A percentile compares a stretch with the other conserved stretches of the same genome.
These are phyloP conservation scores for Fusarium verrucosum DNA, from an alignment of 2,329 filamentous ascomycete genomes.

Conservation along the genomic window DNA sequence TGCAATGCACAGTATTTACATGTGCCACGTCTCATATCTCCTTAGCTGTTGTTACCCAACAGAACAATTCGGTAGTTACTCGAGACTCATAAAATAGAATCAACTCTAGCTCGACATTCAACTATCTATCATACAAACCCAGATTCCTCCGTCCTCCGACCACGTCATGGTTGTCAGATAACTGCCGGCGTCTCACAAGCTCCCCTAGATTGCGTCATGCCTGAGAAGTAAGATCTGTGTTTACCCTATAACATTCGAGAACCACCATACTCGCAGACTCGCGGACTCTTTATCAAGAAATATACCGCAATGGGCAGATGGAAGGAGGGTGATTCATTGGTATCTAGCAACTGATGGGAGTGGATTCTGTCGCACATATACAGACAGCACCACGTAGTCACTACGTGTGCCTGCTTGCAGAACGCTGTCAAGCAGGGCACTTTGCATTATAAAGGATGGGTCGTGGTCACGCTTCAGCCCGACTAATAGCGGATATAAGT, in stretches of 20 bases:
- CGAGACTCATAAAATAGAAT: not conserved
- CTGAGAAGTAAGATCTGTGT: not conserved
- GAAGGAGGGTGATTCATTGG: constrained; percentile 31
- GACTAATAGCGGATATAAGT: constrained; percentile 38
- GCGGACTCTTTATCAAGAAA: constrained; percentile 11
- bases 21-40: not conserved
- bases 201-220: constrained; percentile 34
- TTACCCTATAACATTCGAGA: constrained; percentile 35
- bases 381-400: constrained; percentile 26
- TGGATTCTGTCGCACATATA: constrained; percentile 24
- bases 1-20: not conserved
- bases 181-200: constrained; percentile 7
- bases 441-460: constrained; percentile 29
- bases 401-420: constrained; percentile 5
- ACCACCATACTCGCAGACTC: not conserved
- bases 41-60: not conserved
- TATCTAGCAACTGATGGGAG: constrained; percentile 11
- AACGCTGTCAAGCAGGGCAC: constrained; percentile 18
- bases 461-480: constrained; percentile 39
- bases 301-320: constrained; percentile 16
- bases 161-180: constrained; percentile 25
- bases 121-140: not conserved
- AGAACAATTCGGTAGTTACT: not conserved
- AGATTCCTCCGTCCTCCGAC: not conserved
- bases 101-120: not conserved